These are phyloP conservation scores for Canna indica DNA, from an alignment of 176 grass and related monocot genomes.

Conservation along the genomic window DNA sequence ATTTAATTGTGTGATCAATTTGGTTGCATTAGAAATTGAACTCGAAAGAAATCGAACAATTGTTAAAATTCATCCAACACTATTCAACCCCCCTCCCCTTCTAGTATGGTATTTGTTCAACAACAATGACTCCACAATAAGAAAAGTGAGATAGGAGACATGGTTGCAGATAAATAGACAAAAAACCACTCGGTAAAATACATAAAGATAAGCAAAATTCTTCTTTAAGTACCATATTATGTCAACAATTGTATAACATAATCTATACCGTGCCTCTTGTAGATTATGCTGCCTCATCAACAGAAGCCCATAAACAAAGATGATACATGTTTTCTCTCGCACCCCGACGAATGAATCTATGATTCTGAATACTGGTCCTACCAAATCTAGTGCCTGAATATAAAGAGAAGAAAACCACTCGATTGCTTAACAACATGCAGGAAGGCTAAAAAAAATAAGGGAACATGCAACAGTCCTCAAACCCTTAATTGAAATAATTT, in stretches of 20 bases:
- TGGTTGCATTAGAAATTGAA: no score
- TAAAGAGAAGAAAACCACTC: constrained; percentile 2
- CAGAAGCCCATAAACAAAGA: constrained; percentile 89
- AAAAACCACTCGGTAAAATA: neutral
- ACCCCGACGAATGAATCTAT: constrained; percentile 95
- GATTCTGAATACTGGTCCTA: constrained; percentile 76
- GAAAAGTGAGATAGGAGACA: neutral
- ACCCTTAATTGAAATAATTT: neutral
- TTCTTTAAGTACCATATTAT: neutral
- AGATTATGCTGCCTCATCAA: constrained; percentile 95
- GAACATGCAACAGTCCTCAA: neutral
- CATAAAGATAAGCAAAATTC: neutral
- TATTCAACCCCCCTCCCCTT: no score
- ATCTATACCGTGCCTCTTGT: constrained; percentile 75
- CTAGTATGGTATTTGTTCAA: no score
- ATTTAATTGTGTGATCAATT: no score
- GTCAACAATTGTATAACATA: constrained; percentile 9
- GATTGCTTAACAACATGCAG: neutral
- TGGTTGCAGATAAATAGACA: neutral
- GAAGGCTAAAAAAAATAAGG: neutral
- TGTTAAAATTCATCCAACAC: no score
- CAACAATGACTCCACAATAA: no score
- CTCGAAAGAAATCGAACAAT: no score
- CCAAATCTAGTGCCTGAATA: constrained; percentile 71
- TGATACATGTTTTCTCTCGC: constrained; percentile 88